Evolutionary conservation across 306 rosid species (phyloP), one percentile per base, ranked within the genome.

Genomic region (Gillenia trifoliata): DNA sequence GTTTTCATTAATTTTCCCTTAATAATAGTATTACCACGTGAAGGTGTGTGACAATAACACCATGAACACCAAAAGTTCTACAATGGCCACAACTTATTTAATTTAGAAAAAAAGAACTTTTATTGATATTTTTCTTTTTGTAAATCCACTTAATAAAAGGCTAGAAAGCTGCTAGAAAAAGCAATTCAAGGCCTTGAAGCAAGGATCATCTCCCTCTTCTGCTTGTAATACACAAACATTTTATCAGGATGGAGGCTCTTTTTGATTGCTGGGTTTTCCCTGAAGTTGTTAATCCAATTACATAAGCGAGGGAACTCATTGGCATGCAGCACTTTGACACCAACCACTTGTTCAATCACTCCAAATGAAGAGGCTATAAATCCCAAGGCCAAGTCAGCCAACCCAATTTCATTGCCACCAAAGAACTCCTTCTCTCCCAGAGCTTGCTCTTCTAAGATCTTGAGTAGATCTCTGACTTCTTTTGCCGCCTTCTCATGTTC

Each of bases 361-460:
- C 17, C 72, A 25, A 63, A 9, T 23, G 71, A 60, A 23, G 50
- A 52, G 11, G 71, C 81, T 49, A 70, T 63, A 22, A 65, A 52
- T 77, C 71, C 81, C 16, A 70, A 45, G 13, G 76, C 65, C 29
- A 77, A 70, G 66, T 77, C 81, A 15, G 43, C 76, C 45, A 70
- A 23, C 29, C 80, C 80, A 12, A 68, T 52, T 47, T 76, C 66
- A 36, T 43, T 36, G 15, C 74, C 80, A 11, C 75, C 80, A 5
- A 77, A 61, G 33, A 57, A 69, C 11, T 61, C 38, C 56, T 70
- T 64, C 13, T 63, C 72, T 34, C 66, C 72, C 6, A 78, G 67
- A 45, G 66, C 81, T 63, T 71, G 57, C 40, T 71, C 81, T 78
- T 71, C 81, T 3, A 71, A 22, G 25, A 54, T 64, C 22, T 34